phyloP scores from a whole-genome alignment of 768 basidiomycete genomes.

The Leccinum olivaceopallidum region DNA sequence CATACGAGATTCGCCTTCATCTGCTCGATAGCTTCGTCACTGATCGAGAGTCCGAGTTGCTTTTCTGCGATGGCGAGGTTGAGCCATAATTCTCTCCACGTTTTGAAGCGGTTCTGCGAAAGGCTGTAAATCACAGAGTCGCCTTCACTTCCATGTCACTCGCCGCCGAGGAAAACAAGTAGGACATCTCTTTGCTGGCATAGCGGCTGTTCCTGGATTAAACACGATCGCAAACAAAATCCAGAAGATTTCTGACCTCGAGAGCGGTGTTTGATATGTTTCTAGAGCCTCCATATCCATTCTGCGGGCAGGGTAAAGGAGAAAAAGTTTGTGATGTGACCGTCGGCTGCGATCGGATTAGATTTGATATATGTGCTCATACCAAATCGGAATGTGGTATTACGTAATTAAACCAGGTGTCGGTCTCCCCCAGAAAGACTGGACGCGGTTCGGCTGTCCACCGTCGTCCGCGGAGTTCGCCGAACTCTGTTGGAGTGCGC shows the following conservation, averaged over 20 bases:
- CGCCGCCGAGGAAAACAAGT: constrained; percentile 93
- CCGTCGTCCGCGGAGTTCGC: no score
- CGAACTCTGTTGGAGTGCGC: no score
- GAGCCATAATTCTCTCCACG: constrained; percentile 95
- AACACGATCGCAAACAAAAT: not conserved
- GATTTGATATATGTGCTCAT: not conserved
- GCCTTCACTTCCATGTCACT: constrained; percentile 25
- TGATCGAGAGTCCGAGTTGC: constrained; percentile 87
- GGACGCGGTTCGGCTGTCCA: no score
- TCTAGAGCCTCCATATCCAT: constrained; percentile 60
- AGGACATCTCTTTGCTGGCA: constrained; percentile 98
- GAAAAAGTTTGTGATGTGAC: not conserved
- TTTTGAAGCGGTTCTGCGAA: constrained; percentile 85
- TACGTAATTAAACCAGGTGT: not conserved
- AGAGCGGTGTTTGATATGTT: constrained; percentile 79
- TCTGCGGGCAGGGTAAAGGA: not conserved
- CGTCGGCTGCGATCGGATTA: not conserved
- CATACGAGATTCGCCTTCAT: constrained; percentile 90
- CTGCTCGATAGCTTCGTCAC: constrained; percentile 89
- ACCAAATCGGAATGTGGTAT: not conserved
- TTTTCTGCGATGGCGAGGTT: constrained; percentile 96
- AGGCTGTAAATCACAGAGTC: constrained; percentile 1
- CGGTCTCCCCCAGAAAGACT: no score
- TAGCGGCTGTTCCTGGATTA: constrained; percentile 66
- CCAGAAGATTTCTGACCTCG: constrained; percentile 51